phyloP scores from a whole-genome alignment of 257 asterid species.

The Ballota nigra region DNA sequence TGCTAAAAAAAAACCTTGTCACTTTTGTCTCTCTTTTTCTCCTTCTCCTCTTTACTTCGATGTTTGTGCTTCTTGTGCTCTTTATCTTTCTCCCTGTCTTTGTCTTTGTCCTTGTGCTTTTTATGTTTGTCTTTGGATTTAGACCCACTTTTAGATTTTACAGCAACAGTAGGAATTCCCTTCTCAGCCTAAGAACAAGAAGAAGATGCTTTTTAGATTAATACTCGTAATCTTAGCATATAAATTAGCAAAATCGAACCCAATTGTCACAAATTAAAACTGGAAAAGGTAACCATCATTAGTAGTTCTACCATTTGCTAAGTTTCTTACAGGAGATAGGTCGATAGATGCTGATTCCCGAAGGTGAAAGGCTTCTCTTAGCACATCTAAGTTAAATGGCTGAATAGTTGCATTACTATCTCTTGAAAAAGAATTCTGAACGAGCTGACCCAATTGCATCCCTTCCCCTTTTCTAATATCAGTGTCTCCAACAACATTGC shows the following conservation, averaged over 20 bases:
- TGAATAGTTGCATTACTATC: slow-evolving; percentile 17
- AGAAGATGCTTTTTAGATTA: slow-evolving; percentile 8
- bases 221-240: background rate
- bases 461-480: slow-evolving; percentile 56
- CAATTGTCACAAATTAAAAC: background rate
- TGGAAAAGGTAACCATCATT: background rate
- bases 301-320: background rate
- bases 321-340: slow-evolving; percentile 36
- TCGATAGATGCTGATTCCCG: slow-evolving; percentile 34
- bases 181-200: slow-evolving; percentile 34
- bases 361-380: slow-evolving; percentile 48
- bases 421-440: slow-evolving; percentile 23
- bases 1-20: slow-evolving; percentile 44
- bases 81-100: slow-evolving; percentile 36
- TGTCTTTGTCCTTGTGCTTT: slow-evolving; percentile 39
- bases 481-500: slow-evolving; percentile 53
- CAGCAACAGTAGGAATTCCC: slow-evolving; percentile 35
- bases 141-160: slow-evolving; percentile 30
- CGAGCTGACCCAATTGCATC: slow-evolving; percentile 49
- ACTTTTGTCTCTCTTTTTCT: slow-evolving; percentile 54
- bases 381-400: slow-evolving; percentile 47
- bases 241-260: background rate
- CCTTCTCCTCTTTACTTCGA: slow-evolving; percentile 43
- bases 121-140: slow-evolving; percentile 35
- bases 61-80: slow-evolving; percentile 43